These are phyloP conservation scores for Coemansia sp. DNA, from an alignment of 192 early-diverging fungal species.

Conservation along the genomic window DNA sequence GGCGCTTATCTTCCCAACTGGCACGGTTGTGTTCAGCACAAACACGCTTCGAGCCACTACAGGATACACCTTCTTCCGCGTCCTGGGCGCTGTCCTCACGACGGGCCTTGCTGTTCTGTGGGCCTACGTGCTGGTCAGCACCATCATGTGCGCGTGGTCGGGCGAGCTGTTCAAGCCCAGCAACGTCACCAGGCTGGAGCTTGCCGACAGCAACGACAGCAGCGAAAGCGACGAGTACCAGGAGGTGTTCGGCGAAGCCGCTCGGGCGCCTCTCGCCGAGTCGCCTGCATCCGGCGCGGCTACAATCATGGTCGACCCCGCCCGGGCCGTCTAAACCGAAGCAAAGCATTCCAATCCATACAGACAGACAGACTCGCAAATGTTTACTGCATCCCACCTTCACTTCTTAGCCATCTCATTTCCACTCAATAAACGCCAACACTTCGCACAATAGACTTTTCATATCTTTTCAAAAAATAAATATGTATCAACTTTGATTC, in stretches of 20 bases:
- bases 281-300: neutral
- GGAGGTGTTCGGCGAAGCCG: neutral
- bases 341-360: neutral
- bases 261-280: neutral
- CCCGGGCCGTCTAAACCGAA: neutral
- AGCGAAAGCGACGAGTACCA: neutral
- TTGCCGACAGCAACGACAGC: constrained; percentile 1
- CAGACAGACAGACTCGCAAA: too few relatives aligned
- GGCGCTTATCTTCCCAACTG: constrained; percentile 57
- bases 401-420: too few relatives aligned
- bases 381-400: too few relatives aligned
- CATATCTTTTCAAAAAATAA: too few relatives aligned
- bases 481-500: too few relatives aligned
- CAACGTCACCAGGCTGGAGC: constrained; percentile 12
- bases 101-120: constrained; percentile 36
- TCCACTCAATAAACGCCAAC: too few relatives aligned
- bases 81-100: constrained; percentile 37
- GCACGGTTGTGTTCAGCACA: constrained; percentile 39
- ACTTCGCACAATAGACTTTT: too few relatives aligned
- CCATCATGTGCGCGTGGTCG: constrained; percentile 43
- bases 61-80: constrained; percentile 35
- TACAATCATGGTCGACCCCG: neutral
- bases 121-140: constrained; percentile 22
- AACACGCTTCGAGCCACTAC: constrained; percentile 20
- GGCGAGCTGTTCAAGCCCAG: constrained; percentile 45